Base-by-base conservation (phyloP, 495 filamentous ascomycete species). In the Neurospora sp. region DNA sequence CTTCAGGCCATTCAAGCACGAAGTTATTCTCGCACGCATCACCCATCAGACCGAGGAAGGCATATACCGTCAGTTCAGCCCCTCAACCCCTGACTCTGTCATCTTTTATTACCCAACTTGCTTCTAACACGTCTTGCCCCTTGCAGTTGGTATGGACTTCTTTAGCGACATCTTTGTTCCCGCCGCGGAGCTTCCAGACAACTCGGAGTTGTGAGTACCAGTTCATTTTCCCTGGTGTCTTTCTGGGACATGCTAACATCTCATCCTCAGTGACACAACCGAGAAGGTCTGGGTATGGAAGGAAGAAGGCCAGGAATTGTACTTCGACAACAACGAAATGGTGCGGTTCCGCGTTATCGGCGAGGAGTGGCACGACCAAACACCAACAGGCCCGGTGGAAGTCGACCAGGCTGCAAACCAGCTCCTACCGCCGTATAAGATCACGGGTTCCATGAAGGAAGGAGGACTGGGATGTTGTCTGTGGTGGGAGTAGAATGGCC, bases 1-100 rank as follows among this genome's bases (percentile, higher is more conserved):
- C 10, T 98, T 98, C 80, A 88, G 96, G 38, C 96, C 96, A 0
- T 98, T 97, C 84, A 93, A 96, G 79, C 91, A 91, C 27, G 96
- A 99, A 79, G 92, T 96, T 68, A 84, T 98, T 73, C 83, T 91
- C 10, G 96, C 92, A 5, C 90, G 88, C 73, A 98, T 98, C 75
- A 88, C 87, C 46, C 88, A 88, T 69, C 88, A 90, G n/a, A 89
- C 87, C 5, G 82, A 87, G 18, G 83, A 88, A 14, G 96, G 94
- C 40, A 94, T 99, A 71, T 87, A 89, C 76, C 88, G 92, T 94
- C 83, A 70, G 87, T 74, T 68, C 14, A 27, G 37, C 27, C 35
- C 22, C 40, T 14, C 72, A 39, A 41, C 11, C 41, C 41, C 66
- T 31, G 35, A 27, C 40, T 69, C 20, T 5, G 10, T 61, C 39